A percentile compares a stretch with the other conserved stretches of the same genome.
Conservation (phyloP, 805 yeast species). For the Komagataella mondaviorum region DNA sequence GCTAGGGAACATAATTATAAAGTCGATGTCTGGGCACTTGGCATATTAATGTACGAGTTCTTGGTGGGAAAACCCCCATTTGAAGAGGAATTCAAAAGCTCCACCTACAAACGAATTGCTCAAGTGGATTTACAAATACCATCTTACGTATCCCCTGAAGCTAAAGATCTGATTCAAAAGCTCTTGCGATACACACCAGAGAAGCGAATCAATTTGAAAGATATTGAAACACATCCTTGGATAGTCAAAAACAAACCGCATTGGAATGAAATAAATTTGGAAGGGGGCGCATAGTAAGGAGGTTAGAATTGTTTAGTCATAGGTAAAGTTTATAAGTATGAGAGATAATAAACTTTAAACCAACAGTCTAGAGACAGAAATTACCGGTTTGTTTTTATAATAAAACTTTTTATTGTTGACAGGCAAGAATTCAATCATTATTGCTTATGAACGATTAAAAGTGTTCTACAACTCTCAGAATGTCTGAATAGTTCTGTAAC, state of each 20-base stretch:
- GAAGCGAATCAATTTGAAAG: conserved; percentile 44
- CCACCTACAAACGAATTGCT: conserved; percentile 71
- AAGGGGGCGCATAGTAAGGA: neutral
- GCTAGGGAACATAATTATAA: conserved; percentile 62
- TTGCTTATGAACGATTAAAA: too few relatives aligned
- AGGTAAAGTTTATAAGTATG: too few relatives aligned
- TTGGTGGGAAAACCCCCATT: conserved; percentile 87
- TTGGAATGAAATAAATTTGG: conserved; percentile 27
- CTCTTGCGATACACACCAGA: conserved; percentile 59
- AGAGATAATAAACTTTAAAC: neutral
- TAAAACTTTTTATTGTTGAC: too few relatives aligned
- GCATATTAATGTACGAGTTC: conserved; percentile 75
- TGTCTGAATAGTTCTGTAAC: too few relatives aligned
- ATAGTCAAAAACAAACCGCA: conserved; percentile 44
- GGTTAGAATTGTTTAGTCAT: neutral
- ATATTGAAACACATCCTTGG: conserved; percentile 77
- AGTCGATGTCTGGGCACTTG: conserved; percentile 91
- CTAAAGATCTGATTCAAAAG: conserved; percentile 55
- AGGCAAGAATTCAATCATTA: too few relatives aligned
- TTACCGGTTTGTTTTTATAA: neutral
- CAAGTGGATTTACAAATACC: conserved; percentile 71
- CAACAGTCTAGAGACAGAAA: neutral
- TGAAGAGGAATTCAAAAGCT: conserved; percentile 65
- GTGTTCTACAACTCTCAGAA: too few relatives aligned
- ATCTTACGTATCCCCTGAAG: conserved; percentile 52